Base-by-base conservation (phyloP, 1,284 basidiomycete species). In the Fomitiporia mediterranea region DNA sequence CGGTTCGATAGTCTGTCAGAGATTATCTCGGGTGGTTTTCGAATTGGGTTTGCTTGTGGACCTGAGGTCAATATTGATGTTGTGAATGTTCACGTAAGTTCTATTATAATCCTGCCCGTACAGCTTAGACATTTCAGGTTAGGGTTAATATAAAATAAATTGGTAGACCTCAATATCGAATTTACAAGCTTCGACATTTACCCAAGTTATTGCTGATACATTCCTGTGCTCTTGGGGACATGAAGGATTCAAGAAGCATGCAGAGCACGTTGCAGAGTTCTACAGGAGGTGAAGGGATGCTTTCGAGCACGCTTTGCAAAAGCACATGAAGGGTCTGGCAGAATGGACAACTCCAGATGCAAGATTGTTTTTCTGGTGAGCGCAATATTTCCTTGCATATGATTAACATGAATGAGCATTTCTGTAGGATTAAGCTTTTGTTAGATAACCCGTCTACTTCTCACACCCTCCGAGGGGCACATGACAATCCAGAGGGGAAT, bases 1-100 rank as follows among this genome's bases (percentile, higher is more conserved):
- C 81, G 93, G 37, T 91, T 94, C 68, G 93, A 95, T 68, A 91
- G 88, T 67, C 78, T 97, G 59, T 91, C 88, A 55, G 97, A 98
- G 74, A 78, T 95, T 42, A 74, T 95, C 23, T 90, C 89, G 5
- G 84, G 86, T 11, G 92, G 91, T 50, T 79, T 89, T 63, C 80
- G 86, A 21, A 77, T 93, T 61, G 94, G 94, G 8, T 95, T 90
- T 68, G 83, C 82, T 0, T 85, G 88, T 4, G 95, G 91, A 0
- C 94, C 95, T 7, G 78, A 77, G 54, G 71, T 77, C 11, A 74
- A 98, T 42, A 66, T 96, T 15, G 74, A 84, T 51, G 84, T 83
- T 1, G 88, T 98, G 49, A 84, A 94, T 67, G 72, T 78, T 54
- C 78, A 84, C 67, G 86, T 86, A 70, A 61, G 81, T 73, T 49